Base-by-base conservation (phyloP, 768 basidiomycete species). In the Rhodotorula toruloides region DNA sequence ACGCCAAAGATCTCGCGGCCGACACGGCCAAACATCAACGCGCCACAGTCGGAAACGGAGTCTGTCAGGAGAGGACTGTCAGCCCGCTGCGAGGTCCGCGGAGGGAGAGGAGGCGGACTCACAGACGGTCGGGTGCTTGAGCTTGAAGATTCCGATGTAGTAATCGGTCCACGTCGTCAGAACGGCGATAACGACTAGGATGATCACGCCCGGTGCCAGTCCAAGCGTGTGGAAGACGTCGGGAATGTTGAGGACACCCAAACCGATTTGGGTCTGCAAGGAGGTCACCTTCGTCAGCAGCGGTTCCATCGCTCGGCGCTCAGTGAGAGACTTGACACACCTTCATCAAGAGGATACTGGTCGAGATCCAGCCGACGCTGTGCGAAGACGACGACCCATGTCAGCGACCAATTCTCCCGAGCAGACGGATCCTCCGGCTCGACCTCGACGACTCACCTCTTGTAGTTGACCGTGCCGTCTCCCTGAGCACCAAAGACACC, bases 321-420 rank as follows among this genome's bases (percentile, higher is more conserved):
- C 9, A 22, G 3, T 7, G 9, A 11, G 39, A 25, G 29, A 12
- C 19, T 3, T 31, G 34, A 46, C 48, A 25, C 17, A 34, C 63
- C 55, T 62, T 67, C 54, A 61, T 61, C 6, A 67, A 29, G 0
- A 67, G 47, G 27, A 67, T 42, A 6, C 56, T 58, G 2, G 61
- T 67, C 19, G 61, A 62, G 27, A 61, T 16, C 66, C 66, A 67
- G 7, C 66, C 66, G 25, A 67, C 66, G 22, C 61, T 46, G 53
- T 16, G 11, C 6, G 53, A 39, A 12, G 48, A 40, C 12, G 40
- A 19, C 19, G 21, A 4, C 47, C 47, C 11, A 39, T 14, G 12
- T 53, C 36, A 21, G 52, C 52, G 19, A 5, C 52, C 25, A 12
- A 16, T 3, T 31, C 11, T 4, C 22, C 3, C 5, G 11, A 12